Conservation (phyloP, 345 rosid species). For the thale cress (Arabidopsis thaliana) region DNA sequence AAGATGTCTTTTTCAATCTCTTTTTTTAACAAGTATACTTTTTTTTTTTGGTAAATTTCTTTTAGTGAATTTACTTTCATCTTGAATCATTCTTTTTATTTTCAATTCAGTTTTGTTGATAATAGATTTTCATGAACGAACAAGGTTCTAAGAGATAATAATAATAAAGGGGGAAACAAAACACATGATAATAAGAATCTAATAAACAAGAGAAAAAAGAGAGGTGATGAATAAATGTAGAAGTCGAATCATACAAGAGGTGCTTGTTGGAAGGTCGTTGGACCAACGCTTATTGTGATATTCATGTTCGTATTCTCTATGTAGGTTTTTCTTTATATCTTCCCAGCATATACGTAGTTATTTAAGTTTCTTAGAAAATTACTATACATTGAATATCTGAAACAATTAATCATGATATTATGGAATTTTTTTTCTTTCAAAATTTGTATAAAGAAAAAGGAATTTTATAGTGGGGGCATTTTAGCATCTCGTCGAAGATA, state of each 20-base stretch:
- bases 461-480: conserved; percentile 33
- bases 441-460: conserved; percentile 13
- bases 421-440: not conserved
- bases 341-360: not conserved
- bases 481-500: conserved; percentile 48
- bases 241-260: conserved; percentile 37
- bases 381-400: conserved; percentile 2
- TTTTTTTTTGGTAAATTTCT: not conserved
- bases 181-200: conserved; percentile 7
- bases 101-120: not conserved
- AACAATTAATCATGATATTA: not conserved
- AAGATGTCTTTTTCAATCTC: not conserved
- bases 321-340: not conserved
- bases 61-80: not conserved
- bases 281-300: conserved; percentile 37
- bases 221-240: conserved; percentile 20
- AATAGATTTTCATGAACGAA: not conserved
- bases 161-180: not conserved
- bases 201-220: conserved; percentile 16
- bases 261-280: conserved; percentile 36
- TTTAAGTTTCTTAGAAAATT: not conserved
- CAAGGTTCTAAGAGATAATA: not conserved
- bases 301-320: conserved; percentile 36
- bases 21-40: not conserved
- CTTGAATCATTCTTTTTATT: not conserved